Evolutionary conservation across 805 yeast species (phyloP), one percentile per base, ranked within the genome.

Genomic region (Hanseniaspora thailandica): DNA sequence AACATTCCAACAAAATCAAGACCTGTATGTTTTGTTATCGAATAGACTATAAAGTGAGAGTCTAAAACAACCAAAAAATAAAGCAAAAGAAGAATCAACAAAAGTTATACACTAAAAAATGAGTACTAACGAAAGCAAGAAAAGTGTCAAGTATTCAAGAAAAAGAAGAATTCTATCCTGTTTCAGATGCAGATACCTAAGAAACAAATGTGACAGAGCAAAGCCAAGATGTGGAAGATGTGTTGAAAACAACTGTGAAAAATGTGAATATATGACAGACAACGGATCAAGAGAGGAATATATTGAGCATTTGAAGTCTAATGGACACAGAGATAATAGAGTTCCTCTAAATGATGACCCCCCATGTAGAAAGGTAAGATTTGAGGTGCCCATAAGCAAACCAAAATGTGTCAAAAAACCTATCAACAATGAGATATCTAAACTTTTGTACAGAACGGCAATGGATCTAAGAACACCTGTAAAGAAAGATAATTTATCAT

Each of bases 101-200:
- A 15, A 15, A 23, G 12, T 5, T 12, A 23, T 5, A 40, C 17
- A 40, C 12, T 2, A 6, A 12, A 23, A 13, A 25, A 41, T 38
- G 25, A 38, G 30, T 19, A 7, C 15, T 6, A 28, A 26, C n/a
- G 4, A 23, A 10, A 35, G 22, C 5, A 31, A 39, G 3, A n/a
- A 4, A 13, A 31, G 22, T 8, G 4, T 10, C 33, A 46, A 46
- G 22, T 15, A 22, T 8, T 23, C 47, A 13, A 41, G 54, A 35
- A 50, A 35, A 30, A 50, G 54, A 43, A 31, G 15, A n/a, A 50
- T 50, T 43, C 13, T 50, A 4, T 50, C 54, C 5, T 50, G 54
- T n/a, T 50, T 50, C 36, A 41, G 33, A 22, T 50, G 54, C n/a
- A 35, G 54, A 35, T 41, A 45, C 30, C 15, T 50, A 4, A 43